These are phyloP conservation scores for Hypomontagnella monticulosa DNA, from an alignment of 495 filamentous ascomycete genomes.

Conservation along the genomic window DNA sequence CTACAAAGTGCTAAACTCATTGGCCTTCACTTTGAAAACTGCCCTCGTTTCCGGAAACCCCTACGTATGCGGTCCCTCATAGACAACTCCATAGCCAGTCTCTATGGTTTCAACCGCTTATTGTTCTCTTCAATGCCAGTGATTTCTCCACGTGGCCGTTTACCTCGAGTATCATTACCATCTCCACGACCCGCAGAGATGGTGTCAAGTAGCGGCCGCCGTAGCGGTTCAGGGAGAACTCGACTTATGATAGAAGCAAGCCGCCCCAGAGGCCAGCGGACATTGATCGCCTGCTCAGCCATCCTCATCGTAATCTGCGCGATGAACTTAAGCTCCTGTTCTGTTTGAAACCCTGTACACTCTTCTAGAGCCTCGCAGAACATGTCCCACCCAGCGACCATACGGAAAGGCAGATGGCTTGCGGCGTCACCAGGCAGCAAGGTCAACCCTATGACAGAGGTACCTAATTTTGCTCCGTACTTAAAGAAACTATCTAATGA, in stretches of 20 bases:
- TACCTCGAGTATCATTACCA: not conserved
- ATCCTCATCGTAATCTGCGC: constrained; percentile 10
- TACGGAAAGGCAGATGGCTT: no score
- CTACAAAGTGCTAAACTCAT: no score
- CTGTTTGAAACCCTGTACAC: no score
- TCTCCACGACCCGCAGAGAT: constrained; percentile 3
- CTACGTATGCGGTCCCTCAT: not conserved
- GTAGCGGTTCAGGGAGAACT: constrained; percentile 4
- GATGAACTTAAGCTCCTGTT: constrained; percentile 6
- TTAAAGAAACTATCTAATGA: no score
- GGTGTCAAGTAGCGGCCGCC: constrained; percentile 12
- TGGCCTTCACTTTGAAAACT: no score
- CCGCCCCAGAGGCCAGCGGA: constrained; percentile 5
- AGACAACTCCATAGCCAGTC: not conserved
- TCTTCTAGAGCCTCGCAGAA: no score
- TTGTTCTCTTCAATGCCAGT: not conserved
- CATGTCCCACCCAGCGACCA: no score
- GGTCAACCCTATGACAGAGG: no score
- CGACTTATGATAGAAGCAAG: constrained; percentile 1
- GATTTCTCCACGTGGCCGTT: constrained; percentile 3
- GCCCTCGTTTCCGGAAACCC: no score
- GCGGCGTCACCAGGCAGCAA: no score
- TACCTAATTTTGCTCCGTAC: no score
- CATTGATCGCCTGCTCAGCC: constrained; percentile 1
- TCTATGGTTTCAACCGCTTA: constrained; percentile 4